Conservation (phyloP, 2,329 filamentous ascomycete genomes). For the Helotiales sp. region DNA sequence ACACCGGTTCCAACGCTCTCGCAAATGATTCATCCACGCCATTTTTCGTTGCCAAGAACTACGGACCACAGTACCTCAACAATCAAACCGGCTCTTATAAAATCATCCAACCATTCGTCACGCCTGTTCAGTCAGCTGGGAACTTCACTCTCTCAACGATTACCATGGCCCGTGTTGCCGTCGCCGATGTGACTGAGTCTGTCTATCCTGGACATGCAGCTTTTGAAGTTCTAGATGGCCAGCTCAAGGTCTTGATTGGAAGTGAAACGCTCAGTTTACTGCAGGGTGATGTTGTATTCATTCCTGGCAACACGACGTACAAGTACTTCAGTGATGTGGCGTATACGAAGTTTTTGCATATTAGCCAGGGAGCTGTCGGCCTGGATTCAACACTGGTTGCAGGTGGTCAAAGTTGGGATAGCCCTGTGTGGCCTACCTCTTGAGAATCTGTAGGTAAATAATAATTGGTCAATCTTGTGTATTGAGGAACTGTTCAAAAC, state of each 20-base stretch:
- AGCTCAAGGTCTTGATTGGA: conserved; percentile 44
- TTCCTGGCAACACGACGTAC: conserved; percentile 44
- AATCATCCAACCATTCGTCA: conserved; percentile 51
- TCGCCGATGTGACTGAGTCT: conserved; percentile 34
- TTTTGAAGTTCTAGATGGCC: conserved; percentile 48
- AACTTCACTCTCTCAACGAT: conserved; percentile 53
- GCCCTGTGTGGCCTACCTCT: conserved; percentile 32
- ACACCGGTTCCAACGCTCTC: conserved; percentile 46
- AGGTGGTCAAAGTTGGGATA: conserved; percentile 24
- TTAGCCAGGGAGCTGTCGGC: conserved; percentile 26
- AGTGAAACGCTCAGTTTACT: conserved; percentile 40
- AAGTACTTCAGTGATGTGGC: conserved; percentile 43
- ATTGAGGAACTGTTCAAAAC: no score
- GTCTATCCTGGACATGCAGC: conserved; percentile 43
- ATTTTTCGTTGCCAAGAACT: conserved; percentile 52
- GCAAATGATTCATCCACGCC: conserved; percentile 43
- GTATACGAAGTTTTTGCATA: conserved; percentile 33
- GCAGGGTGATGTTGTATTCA: conserved; percentile 48
- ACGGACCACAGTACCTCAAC: conserved; percentile 52
- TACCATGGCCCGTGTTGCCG: conserved; percentile 42
- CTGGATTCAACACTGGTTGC: conserved; percentile 31
- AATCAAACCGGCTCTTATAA: conserved; percentile 45
- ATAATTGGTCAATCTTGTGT: no score
- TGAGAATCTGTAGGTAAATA: background rate
- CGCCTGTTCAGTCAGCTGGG: conserved; percentile 46